These are phyloP conservation scores for Trichoderma hamatum DNA, from an alignment of 2,329 filamentous ascomycete genomes.

Conservation along the genomic window DNA sequence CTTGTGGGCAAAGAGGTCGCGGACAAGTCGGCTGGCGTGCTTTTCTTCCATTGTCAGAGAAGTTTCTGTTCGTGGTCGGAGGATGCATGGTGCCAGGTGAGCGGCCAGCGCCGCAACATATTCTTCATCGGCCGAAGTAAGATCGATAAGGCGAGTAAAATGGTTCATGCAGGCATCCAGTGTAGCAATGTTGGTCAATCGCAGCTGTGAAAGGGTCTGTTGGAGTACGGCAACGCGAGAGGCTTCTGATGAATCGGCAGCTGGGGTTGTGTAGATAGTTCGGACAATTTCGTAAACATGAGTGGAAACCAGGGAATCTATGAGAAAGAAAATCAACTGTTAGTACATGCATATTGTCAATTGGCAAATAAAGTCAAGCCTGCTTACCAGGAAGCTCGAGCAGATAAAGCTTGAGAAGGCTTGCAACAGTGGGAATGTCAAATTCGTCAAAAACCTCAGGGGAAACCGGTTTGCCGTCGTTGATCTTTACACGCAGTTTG, in stretches of 20 bases:
- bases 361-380: not conserved
- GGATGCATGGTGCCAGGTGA: slow-evolving; percentile 78
- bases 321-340: not conserved
- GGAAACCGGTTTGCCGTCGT: slow-evolving; percentile 80
- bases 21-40: slow-evolving; percentile 85
- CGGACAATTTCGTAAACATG: slow-evolving; percentile 99
- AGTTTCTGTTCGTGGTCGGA: slow-evolving; percentile 84
- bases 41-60: slow-evolving; percentile 95
- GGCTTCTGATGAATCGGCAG: slow-evolving; percentile 73
- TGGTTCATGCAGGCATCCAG: slow-evolving; percentile 97
- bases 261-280: slow-evolving; percentile 87
- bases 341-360: not conserved
- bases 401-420: slow-evolving; percentile 89
- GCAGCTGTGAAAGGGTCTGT: slow-evolving; percentile 91
- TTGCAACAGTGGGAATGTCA: slow-evolving; percentile 92
- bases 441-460: slow-evolving; percentile 80
- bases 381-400: slow-evolving; percentile 86
- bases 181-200: slow-evolving; percentile 97
- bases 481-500: slow-evolving; percentile 78
- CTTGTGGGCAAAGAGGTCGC: slow-evolving; percentile 92
- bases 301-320: slow-evolving; percentile 96
- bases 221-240: slow-evolving; percentile 89
- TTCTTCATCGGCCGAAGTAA: slow-evolving; percentile 91
- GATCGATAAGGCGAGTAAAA: slow-evolving; percentile 92
- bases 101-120: slow-evolving; percentile 78